A percentile compares a stretch with the other conserved stretches of the same genome.
These are phyloP conservation scores for Xylaria sp. DNA, from an alignment of 2,329 filamentous ascomycete genomes.

Conservation along the genomic window DNA sequence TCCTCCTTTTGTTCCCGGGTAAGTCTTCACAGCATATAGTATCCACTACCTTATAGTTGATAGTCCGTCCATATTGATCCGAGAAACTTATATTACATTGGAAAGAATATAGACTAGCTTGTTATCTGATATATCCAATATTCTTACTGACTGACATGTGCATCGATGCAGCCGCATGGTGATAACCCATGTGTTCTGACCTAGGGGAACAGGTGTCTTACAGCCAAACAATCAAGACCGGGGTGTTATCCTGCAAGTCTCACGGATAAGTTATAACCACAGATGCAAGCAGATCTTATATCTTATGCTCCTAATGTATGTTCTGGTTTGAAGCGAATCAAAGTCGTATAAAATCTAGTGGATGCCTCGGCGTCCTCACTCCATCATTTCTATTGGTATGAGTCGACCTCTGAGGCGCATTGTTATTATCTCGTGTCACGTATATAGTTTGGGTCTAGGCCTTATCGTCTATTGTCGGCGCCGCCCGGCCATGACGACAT, in stretches of 20 bases:
- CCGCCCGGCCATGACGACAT: neutral
- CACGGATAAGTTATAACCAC: neutral
- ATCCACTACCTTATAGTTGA: neutral
- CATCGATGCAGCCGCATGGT: neutral
- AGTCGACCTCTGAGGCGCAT: neutral
- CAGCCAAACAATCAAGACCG: neutral
- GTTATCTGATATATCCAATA: neutral
- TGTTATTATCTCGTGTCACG: neutral
- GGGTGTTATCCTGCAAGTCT: conserved; percentile 1
- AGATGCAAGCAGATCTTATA: neutral
- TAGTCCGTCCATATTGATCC: neutral
- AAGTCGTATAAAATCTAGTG: neutral
- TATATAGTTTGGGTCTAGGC: neutral
- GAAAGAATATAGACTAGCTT: neutral
- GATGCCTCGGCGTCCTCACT: neutral
- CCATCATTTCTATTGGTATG: conserved; percentile 13
- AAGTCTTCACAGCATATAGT: neutral
- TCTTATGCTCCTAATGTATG: neutral
- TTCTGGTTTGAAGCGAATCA: neutral
- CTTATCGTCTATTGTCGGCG: neutral
- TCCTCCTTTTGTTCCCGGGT: conserved; percentile 22
- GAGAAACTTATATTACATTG: neutral
- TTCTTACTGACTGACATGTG: neutral
- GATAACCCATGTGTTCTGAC: neutral
- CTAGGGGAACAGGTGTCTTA: neutral